A percentile compares a stretch with the other conserved stretches of the same genome.
Evolutionary conservation across 2,329 filamentous ascomycete genomes (phyloP).

Genomic region (Alternaria tenuissima): DNA sequence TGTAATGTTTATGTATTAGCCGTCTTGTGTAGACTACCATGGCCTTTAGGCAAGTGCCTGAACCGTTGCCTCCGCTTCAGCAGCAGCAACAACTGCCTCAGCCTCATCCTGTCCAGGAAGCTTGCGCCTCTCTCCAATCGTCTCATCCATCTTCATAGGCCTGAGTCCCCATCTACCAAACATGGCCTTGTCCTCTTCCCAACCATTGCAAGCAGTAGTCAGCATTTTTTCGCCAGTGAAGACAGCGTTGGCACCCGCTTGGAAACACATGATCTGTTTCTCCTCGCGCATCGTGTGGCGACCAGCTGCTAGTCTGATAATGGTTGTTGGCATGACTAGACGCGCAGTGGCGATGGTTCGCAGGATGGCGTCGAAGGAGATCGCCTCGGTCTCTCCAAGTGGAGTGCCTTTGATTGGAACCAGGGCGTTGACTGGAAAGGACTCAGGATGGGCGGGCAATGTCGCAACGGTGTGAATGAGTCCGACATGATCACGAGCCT

Average conservation of each 20-base stretch:
- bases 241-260: slow-evolving; percentile 91
- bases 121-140: slow-evolving; percentile 42
- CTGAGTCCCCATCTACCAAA: slow-evolving; percentile 83
- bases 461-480: slow-evolving; percentile 84
- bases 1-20: neutral
- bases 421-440: slow-evolving; percentile 88
- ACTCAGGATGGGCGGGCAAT: slow-evolving; percentile 83
- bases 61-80: slow-evolving; percentile 14
- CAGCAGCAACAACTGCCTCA: slow-evolving; percentile 21
- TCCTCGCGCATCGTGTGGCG: slow-evolving; percentile 86
- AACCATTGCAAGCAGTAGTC: slow-evolving; percentile 89
- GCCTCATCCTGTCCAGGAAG: slow-evolving; percentile 19
- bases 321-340: slow-evolving; percentile 82
- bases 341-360: slow-evolving; percentile 85
- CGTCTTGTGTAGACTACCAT: neutral
- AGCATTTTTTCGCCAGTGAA: slow-evolving; percentile 97
- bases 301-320: slow-evolving; percentile 86
- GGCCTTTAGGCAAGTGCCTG: slow-evolving; percentile 10
- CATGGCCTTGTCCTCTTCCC: slow-evolving; percentile 86
- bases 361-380: slow-evolving; percentile 80
- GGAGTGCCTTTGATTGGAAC: slow-evolving; percentile 92
- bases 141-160: slow-evolving; percentile 68
- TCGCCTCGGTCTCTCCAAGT: slow-evolving; percentile 74
- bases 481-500: slow-evolving; percentile 79
- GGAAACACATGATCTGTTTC: slow-evolving; percentile 88